phyloP scores from a whole-genome alignment of 2,329 filamentous ascomycete genomes.

The Biscogniauxia mediterranea region DNA sequence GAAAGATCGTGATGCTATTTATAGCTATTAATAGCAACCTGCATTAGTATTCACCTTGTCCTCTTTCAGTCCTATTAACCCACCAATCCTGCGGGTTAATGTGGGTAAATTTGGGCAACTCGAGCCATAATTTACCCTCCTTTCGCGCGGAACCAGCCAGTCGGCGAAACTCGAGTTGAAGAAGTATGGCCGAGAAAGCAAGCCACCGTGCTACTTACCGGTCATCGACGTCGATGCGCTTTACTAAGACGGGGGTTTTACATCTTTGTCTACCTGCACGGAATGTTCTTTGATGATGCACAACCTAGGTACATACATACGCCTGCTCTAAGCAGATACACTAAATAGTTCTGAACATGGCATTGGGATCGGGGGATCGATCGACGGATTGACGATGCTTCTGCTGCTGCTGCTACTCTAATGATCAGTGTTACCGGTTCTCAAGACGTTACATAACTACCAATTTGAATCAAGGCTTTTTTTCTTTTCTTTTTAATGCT shows the following conservation, averaged over 20 bases:
- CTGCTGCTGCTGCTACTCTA: not conserved
- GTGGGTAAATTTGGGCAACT: slow-evolving; percentile 26
- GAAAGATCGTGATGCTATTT: slow-evolving; percentile 26
- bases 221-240: not conserved
- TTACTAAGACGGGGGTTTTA: not conserved
- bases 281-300: not conserved
- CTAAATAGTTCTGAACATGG: too few species aligned
- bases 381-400: not conserved
- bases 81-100: slow-evolving; percentile 10
- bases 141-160: slow-evolving; percentile 15
- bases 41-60: slow-evolving; percentile 12
- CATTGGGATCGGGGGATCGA: not conserved
- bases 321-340: too few species aligned
- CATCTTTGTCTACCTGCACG: not conserved
- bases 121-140: slow-evolving; percentile 18
- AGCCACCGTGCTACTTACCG: not conserved
- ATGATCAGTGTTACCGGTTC: not conserved
- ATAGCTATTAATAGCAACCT: slow-evolving; percentile 34
- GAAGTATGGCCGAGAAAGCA: not conserved
- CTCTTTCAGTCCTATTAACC: slow-evolving; percentile 26
- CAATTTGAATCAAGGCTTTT: too few species aligned
- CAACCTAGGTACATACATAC: too few species aligned
- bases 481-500: too few species aligned
- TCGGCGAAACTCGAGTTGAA: slow-evolving; percentile 13
- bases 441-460: not conserved